Evolutionary conservation across 176 grass and related monocot genomes (phyloP).

Genomic region (Zea luxurians): DNA sequence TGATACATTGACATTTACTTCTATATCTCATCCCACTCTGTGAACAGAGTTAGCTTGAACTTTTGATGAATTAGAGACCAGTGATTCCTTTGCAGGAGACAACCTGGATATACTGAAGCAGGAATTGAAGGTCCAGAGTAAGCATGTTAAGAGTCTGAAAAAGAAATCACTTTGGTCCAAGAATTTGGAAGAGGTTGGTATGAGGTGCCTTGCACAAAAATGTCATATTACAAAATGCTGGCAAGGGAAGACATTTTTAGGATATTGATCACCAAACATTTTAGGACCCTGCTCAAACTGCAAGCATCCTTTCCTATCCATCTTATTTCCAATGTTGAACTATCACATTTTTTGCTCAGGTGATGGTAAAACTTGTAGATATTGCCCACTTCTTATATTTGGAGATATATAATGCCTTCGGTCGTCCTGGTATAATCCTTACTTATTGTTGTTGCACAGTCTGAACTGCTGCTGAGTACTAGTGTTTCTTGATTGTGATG

Average conservation of each 20-base stretch:
- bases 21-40: not conserved
- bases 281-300: constrained; percentile 2
- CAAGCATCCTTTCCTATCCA: not conserved
- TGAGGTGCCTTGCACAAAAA: constrained; percentile 34
- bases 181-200: constrained; percentile 92
- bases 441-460: constrained; percentile 18
- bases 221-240: constrained; percentile 35
- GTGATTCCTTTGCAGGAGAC: constrained; percentile 66
- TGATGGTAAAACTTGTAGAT: constrained; percentile 90
- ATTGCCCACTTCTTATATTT: constrained; percentile 84
- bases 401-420: constrained; percentile 75
- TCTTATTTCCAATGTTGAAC: constrained; percentile 26
- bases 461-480: constrained; percentile 32
- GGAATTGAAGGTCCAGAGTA: constrained; percentile 81
- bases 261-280: constrained; percentile 13
- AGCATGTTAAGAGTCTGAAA: constrained; percentile 89
- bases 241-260: constrained; percentile 26
- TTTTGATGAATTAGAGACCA: constrained; percentile 25
- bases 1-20: constrained; percentile 7
- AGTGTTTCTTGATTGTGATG: constrained; percentile 29
- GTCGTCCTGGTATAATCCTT: constrained; percentile 68
- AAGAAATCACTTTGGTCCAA: constrained; percentile 95
- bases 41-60: not conserved
- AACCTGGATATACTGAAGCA: constrained; percentile 85
- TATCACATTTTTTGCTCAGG: constrained; percentile 44